Evolutionary conservation across 2,329 filamentous ascomycete species (phyloP).

Genomic region (Fusarium kyushuense): DNA sequence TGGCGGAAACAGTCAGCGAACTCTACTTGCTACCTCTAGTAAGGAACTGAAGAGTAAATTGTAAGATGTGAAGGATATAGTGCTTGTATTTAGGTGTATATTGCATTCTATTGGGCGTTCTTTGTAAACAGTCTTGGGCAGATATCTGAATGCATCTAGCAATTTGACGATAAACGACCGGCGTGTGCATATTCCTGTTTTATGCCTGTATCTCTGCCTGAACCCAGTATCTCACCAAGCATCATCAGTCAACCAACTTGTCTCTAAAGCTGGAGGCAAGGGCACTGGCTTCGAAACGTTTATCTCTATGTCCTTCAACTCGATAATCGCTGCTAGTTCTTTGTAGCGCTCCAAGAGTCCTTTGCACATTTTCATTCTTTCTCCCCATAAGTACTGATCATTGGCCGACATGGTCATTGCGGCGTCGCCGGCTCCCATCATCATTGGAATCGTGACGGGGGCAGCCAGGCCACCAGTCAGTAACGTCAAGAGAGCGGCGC

Average conservation of each 20-base stretch:
- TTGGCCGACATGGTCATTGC: conserved; percentile 10
- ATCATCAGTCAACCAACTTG: conserved; percentile 21
- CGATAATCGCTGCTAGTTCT: neutral
- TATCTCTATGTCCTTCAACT: neutral
- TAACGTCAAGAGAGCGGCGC: conserved; percentile 15
- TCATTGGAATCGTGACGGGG: conserved; percentile 22
- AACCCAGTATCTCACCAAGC: neutral
- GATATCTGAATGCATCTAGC: neutral
- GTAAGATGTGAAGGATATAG: neutral
- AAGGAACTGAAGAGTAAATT: conserved; percentile 9
- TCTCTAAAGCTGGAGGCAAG: neutral
- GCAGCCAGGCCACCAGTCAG: conserved; percentile 10
- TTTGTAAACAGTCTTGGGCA: neutral
- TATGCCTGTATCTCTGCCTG: neutral
- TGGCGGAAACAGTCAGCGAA: conserved; percentile 21
- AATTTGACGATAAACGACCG: neutral
- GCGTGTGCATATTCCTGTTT: neutral
- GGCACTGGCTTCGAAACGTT: neutral
- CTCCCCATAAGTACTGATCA: conserved; percentile 8
- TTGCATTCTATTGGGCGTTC: neutral
- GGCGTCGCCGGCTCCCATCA: conserved; percentile 18
- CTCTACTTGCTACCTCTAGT: conserved; percentile 9
- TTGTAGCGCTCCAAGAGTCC: neutral
- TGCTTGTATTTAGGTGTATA: neutral
- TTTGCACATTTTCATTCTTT: conserved; percentile 4